Evolutionary conservation across 2,329 filamentous ascomycete genomes (phyloP), one percentile per base, ranked within the genome.

Genomic region (Xylariaceae sp.): DNA sequence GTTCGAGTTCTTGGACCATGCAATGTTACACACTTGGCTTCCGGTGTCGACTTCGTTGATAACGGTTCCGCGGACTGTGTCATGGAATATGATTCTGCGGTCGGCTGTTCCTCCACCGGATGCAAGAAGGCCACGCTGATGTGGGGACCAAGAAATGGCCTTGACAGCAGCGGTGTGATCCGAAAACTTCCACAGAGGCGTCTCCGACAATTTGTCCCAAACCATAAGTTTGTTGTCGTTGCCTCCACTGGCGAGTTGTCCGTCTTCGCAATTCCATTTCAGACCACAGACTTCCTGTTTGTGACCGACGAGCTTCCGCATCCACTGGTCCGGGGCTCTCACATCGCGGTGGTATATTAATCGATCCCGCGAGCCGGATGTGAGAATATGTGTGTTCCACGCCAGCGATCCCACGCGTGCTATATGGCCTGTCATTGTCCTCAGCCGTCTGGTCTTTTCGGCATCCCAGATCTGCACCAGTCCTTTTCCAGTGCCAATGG

Each of bases 181-280:
- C 16, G 87, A 86, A 67, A 95, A 97, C 58, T 95, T 94, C 76
- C 88, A 95, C 2, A 94, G 76, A 1, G 93, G 93, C 6, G 90
- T 88, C 57, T 94, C 87, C n/a, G 84, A 88, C 47, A 96, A 77
- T 64, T 94, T 94, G 60, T 98, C 93, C 93, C 93, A 98, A 20
- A 98, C 90, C 80, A 97, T 93, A 37, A 98, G 76, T 65, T 97
- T 97, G 71, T 98, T 98, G 71, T 98, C 93, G 66, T 98, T 98
- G 5, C 93, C 93, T 40, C 93, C 93, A 44, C 88, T 95, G 11
- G 93, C 93, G 21, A 98, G 77, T 65, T 98, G 93, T 5, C 90
- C 88, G 59, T 96, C 92, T 57, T 97, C 91, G 46, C 87, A 88
- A 60, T 98, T 98, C 93, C 93, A 98, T 59, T 91, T 91, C 40